Percentiles rank a stretch among this genome's conserved stretches.
Conservation (phyloP, 2,329 filamentous ascomycete genomes). For the Alternaria rosae region DNA sequence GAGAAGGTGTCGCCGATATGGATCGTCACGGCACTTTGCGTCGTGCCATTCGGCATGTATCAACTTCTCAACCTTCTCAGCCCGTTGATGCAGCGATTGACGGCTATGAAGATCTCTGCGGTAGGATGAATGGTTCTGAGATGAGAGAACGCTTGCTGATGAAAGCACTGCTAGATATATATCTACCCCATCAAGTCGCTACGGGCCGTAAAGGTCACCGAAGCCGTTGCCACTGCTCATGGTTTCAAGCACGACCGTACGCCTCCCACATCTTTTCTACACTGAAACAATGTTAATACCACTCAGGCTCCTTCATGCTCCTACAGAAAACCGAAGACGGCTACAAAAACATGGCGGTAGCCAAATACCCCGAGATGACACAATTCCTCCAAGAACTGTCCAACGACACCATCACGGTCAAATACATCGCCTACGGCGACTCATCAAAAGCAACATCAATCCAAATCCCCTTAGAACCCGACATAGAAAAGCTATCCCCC, state of each 20-base stretch:
- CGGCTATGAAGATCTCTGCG: slow-evolving; percentile 44
- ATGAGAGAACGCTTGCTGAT: not conserved
- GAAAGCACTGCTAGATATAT: slow-evolving; percentile 46
- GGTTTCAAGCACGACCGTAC: slow-evolving; percentile 57
- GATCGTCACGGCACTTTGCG: slow-evolving; percentile 29
- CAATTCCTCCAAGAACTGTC: slow-evolving; percentile 52
- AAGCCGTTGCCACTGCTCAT: slow-evolving; percentile 52
- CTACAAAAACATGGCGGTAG: slow-evolving; percentile 54
- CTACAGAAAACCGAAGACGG: slow-evolving; percentile 49
- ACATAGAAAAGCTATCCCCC: slow-evolving; percentile 42
- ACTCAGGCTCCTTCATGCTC: slow-evolving; percentile 48
- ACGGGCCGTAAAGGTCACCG: slow-evolving; percentile 48
- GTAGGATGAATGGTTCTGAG: slow-evolving; percentile 20
- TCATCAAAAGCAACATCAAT: slow-evolving; percentile 37
- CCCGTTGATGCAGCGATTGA: slow-evolving; percentile 30
- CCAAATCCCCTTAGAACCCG: slow-evolving; percentile 52
- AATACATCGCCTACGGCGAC: slow-evolving; percentile 47
- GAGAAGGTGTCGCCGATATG: slow-evolving; percentile 29
- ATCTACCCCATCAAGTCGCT: slow-evolving; percentile 60
- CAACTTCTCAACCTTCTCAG: slow-evolving; percentile 31
- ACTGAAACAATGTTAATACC: not conserved
- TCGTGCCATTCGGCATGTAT: slow-evolving; percentile 30
- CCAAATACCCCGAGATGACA: slow-evolving; percentile 50
- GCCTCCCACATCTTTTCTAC: not conserved
- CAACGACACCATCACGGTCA: slow-evolving; percentile 47